These are phyloP conservation scores for Linderina pennispora DNA, from an alignment of 192 early-diverging fungal species.

Conservation along the genomic window DNA sequence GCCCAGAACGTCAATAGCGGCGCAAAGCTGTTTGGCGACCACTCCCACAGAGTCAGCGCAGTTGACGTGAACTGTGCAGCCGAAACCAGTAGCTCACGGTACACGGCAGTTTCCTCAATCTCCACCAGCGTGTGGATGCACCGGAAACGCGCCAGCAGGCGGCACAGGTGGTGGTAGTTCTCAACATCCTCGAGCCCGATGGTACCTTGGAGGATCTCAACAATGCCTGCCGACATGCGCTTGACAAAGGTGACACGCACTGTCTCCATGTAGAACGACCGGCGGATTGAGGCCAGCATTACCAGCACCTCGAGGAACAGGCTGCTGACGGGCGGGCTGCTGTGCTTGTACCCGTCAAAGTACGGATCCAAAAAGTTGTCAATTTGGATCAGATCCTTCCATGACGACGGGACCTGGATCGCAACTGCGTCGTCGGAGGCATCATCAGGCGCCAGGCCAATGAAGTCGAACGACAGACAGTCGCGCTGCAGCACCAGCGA, in stretches of 20 bases:
- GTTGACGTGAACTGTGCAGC: constrained; percentile 24
- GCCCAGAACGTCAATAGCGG: constrained; percentile 86
- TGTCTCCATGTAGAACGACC: constrained; percentile 80
- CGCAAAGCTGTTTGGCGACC: constrained; percentile 65
- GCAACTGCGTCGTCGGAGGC: constrained; percentile 66
- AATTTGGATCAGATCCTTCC: constrained; percentile 71
- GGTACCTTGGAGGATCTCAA: constrained; percentile 55
- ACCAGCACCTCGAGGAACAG: constrained; percentile 78
- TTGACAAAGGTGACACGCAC: constrained; percentile 62
- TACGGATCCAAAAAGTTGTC: constrained; percentile 63
- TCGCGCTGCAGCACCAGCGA: constrained; percentile 56
- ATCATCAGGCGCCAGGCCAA: constrained; percentile 71
- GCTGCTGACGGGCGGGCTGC: constrained; percentile 50
- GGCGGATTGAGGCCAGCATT: constrained; percentile 70
- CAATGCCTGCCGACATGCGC: constrained; percentile 62
- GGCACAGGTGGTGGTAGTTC: constrained; percentile 83
- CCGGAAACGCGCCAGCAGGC: constrained; percentile 75
- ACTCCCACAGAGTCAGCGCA: constrained; percentile 48
- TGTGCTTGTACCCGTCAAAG: constrained; percentile 60
- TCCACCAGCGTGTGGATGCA: constrained; percentile 75
- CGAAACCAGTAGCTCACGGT: constrained; percentile 38
- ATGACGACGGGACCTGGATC: constrained; percentile 71
- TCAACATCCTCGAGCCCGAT: constrained; percentile 64
- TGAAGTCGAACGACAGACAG: constrained; percentile 79
- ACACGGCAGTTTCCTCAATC: constrained; percentile 66